These are phyloP conservation scores for Penicillium chermesinum DNA, from an alignment of 495 filamentous ascomycete species.

Conservation along the genomic window DNA sequence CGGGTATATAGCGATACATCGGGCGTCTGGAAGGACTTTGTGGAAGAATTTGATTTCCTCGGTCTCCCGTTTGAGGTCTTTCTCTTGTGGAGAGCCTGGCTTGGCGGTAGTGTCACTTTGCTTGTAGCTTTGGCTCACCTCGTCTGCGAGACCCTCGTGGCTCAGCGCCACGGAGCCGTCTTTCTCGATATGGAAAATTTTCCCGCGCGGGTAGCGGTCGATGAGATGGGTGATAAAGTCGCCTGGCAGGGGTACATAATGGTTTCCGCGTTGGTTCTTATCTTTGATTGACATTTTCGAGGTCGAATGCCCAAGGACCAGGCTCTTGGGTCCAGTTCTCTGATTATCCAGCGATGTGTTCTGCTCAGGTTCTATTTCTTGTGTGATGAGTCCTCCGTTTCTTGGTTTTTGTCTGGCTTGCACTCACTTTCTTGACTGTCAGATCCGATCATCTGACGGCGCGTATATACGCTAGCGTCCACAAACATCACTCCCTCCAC, in stretches of 20 bases:
- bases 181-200: constrained; percentile 54
- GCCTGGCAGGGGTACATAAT: constrained; percentile 31
- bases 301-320: constrained; percentile 19
- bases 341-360: background rate
- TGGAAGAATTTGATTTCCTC: constrained; percentile 22
- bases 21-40: constrained; percentile 23
- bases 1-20: constrained; percentile 35
- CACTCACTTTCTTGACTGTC: background rate
- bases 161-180: constrained; percentile 26
- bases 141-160: constrained; percentile 24
- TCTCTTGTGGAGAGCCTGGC: constrained; percentile 6
- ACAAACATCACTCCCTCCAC: constrained; percentile 24
- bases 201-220: constrained; percentile 49
- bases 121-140: constrained; percentile 9
- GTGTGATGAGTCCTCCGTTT: background rate
- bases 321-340: constrained; percentile 11
- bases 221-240: constrained; percentile 42
- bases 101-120: background rate
- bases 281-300: constrained; percentile 14
- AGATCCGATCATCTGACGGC: constrained; percentile 17
- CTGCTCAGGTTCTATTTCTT: background rate
- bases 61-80: constrained; percentile 20
- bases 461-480: constrained; percentile 21
- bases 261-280: constrained; percentile 7
- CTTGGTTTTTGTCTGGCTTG: background rate